phyloP scores from a whole-genome alignment of 176 grass and related monocot species.

The Oryza coarctata region DNA sequence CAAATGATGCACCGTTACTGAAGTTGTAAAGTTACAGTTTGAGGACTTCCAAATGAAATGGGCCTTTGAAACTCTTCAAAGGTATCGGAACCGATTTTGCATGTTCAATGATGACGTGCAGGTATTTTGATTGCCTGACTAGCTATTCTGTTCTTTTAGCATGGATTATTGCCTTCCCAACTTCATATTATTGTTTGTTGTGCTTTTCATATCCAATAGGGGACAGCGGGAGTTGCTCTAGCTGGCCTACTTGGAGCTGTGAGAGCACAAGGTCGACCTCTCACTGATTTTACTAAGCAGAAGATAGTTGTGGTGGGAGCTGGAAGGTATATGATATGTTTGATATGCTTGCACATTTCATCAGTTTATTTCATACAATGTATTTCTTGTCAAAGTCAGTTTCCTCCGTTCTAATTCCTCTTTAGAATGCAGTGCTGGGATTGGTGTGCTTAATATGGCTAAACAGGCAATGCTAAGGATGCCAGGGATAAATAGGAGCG shows the following conservation, averaged over 20 bases:
- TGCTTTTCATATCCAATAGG: conserved; percentile 46
- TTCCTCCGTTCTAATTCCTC: conserved; percentile 46
- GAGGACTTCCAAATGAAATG: conserved; percentile 99
- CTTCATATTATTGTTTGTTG: conserved; percentile 12
- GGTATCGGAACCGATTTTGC: conserved; percentile 85
- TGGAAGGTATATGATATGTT: conserved; percentile 78
- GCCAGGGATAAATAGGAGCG: conserved; percentile 55
- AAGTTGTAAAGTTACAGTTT: conserved; percentile 58
- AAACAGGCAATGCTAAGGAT: conserved; percentile 76
- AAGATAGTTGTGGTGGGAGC: conserved; percentile 98
- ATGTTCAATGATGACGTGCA: conserved; percentile 98
- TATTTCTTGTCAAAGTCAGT: conserved; percentile 23
- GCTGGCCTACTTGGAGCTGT: conserved; percentile 94
- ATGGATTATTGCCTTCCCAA: neutral
- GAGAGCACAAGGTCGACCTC: conserved; percentile 75
- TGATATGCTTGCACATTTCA: conserved; percentile 23
- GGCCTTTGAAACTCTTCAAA: conserved; percentile 95
- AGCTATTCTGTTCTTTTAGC: conserved; percentile 5
- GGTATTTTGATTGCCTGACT: conserved; percentile 43
- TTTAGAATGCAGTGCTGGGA: conserved; percentile 92
- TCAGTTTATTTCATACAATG: neutral
- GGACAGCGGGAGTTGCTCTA: conserved; percentile 97
- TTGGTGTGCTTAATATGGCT: conserved; percentile 90
- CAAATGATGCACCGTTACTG: conserved; percentile 11
- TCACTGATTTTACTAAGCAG: conserved; percentile 73